Percentiles rank a stretch among this genome's conserved stretches.
Conservation (phyloP, 495 filamentous ascomycete genomes). For the Penicillium tannophilum region DNA sequence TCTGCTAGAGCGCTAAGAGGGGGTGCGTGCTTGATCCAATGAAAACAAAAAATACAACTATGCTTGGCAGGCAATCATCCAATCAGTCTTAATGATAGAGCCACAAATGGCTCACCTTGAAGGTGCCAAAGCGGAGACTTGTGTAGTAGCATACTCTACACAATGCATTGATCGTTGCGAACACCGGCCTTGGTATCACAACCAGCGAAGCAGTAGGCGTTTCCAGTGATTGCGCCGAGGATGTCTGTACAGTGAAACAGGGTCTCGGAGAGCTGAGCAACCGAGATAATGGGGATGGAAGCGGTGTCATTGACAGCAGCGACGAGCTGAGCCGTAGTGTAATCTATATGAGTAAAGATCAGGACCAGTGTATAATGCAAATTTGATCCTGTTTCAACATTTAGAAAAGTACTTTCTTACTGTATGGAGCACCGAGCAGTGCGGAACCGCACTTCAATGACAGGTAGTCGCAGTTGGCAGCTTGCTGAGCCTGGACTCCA, state of each 20-base stretch:
- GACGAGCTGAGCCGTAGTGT: slow-evolving; percentile 18
- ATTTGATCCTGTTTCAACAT: neutral
- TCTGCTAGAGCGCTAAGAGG: slow-evolving; percentile 7
- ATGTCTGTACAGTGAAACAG: slow-evolving; percentile 29
- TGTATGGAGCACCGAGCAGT: slow-evolving; percentile 22
- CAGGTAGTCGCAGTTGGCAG: slow-evolving; percentile 23
- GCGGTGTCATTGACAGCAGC: slow-evolving; percentile 24
- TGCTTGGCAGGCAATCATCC: neutral
- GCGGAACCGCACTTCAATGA: slow-evolving; percentile 24
- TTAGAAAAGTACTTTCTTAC: slow-evolving; percentile 1
- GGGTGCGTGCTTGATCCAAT: neutral
- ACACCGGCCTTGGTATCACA: slow-evolving; percentile 22
- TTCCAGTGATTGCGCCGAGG: slow-evolving; percentile 24
- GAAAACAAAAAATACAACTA: neutral
- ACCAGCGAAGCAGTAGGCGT: slow-evolving; percentile 26
- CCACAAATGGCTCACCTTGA: neutral
- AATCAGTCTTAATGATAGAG: neutral
- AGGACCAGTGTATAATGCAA: neutral
- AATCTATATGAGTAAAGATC: slow-evolving; percentile 7
- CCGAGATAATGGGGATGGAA: slow-evolving; percentile 18
- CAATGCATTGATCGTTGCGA: slow-evolving; percentile 26
- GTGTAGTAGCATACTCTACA: slow-evolving; percentile 10
- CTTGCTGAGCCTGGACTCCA: slow-evolving; percentile 23
- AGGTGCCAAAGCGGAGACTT: neutral
- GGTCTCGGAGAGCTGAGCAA: slow-evolving; percentile 19